Conservation (phyloP, 176 grass and related monocot species). For the sorghum (Sorghum bicolor) region Sorghum_bicolor_NCBIv3 NC_012872.2:13632501-13633000, state of each 20-base stretch:
- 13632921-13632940: conserved; percentile 35
- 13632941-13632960: conserved; percentile 37
- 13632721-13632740: conserved; percentile 24
- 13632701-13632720: conserved; percentile 8
- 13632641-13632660: conserved; percentile 68
- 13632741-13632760: conserved; percentile 24
- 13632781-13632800: conserved; percentile 37
- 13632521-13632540: conserved; percentile 20
- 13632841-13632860: conserved; percentile 48
- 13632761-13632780: conserved; percentile 56
- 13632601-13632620: conserved; percentile 65
- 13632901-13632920: conserved; percentile 49
- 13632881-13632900: conserved; percentile 38
- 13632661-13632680: conserved; percentile 36
- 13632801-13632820: conserved; percentile 31
- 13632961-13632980: conserved; percentile 11
- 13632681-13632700: conserved; percentile 20
- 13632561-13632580: conserved; percentile 11
- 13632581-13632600: conserved; percentile 36
- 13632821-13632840: conserved; percentile 51
- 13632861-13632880: conserved; percentile 37
- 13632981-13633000: conserved; percentile 54
- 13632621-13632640: conserved; percentile 58
- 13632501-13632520: not conserved
- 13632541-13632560: not conserved